Percentiles rank a stretch among this genome's conserved stretches.
Conservation (phyloP, 164 flowering plant species). For the Pachysandra terminalis region DNA sequence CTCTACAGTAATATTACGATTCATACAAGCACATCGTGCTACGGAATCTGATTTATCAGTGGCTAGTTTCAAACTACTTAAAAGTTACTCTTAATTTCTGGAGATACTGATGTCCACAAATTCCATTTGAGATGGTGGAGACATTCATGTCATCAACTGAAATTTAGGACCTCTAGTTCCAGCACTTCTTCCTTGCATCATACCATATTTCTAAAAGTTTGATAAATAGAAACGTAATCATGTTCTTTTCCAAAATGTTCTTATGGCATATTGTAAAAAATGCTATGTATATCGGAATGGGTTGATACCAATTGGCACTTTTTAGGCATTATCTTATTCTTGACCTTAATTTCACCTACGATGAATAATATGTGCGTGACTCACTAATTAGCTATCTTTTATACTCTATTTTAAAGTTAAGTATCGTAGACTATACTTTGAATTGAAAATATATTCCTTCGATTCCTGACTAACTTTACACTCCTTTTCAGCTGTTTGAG, state of each 20-base stretch:
- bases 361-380: background rate
- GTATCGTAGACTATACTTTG: background rate
- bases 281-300: background rate
- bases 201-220: background rate
- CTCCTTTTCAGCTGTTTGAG: constrained; percentile 77
- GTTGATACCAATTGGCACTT: background rate
- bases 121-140: background rate
- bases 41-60: no score
- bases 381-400: background rate
- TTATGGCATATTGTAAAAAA: background rate
- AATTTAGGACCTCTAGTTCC: background rate
- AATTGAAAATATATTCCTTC: background rate
- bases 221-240: no score
- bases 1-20: no score
- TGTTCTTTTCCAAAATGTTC: no score
- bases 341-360: background rate
- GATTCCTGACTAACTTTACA: constrained; percentile 3
- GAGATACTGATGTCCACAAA: background rate
- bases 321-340: background rate
- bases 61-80: no score
- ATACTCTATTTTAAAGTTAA: background rate
- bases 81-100: background rate
- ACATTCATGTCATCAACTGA: background rate
- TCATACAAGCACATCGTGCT: no score
- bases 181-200: background rate